Evolutionary conservation across 106 monocot species (phyloP).

Genomic region (Acorus gramineus): DNA sequence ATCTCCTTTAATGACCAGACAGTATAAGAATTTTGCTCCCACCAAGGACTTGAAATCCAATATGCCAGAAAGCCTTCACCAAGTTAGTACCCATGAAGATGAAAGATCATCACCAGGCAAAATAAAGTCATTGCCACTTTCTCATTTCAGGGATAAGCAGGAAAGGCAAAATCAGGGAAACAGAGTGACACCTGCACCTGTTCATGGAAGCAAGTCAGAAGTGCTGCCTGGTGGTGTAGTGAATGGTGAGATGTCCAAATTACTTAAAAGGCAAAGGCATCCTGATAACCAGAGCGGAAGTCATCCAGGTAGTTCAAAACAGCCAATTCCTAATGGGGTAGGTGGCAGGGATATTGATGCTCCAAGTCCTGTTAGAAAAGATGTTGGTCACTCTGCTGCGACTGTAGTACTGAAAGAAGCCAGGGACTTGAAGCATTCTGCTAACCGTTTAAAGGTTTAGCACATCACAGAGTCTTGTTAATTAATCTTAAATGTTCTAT

Average conservation of each 20-base stretch:
- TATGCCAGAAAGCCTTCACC: conserved; percentile 1
- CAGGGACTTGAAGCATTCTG: too few relatives aligned
- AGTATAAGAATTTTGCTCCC: conserved; percentile 4
- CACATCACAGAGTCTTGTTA: too few relatives aligned
- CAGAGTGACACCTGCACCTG: conserved; percentile 9
- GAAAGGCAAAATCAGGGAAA: conserved; percentile 5
- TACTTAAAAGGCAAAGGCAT: conserved; percentile 16
- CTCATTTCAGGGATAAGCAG: conserved; percentile 7
- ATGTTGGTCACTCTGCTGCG: too few relatives aligned
- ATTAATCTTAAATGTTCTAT: too few relatives aligned
- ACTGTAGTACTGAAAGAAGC: too few relatives aligned
- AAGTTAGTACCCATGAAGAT: conserved; percentile 1
- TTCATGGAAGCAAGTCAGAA: conserved; percentile 29
- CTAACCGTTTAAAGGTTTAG: too few relatives aligned
- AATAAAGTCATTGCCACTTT: conserved; percentile 14
- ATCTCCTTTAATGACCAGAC: conserved; percentile 4
- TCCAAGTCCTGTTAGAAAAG: conserved; percentile 5
- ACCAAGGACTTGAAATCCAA: neutral
- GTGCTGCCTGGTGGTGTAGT: conserved; percentile 16
- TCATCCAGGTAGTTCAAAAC: conserved; percentile 16
- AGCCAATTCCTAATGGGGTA: conserved; percentile 23
- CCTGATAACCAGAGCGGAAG: conserved; percentile 24
- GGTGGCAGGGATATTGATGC: conserved; percentile 4
- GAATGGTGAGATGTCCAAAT: conserved; percentile 20
- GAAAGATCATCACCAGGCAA: conserved; percentile 13